A percentile compares a stretch with the other conserved stretches of the same genome.
phyloP scores from a whole-genome alignment of 1,139 yeast species.

The Candida pseudoviswanathii region DNA sequence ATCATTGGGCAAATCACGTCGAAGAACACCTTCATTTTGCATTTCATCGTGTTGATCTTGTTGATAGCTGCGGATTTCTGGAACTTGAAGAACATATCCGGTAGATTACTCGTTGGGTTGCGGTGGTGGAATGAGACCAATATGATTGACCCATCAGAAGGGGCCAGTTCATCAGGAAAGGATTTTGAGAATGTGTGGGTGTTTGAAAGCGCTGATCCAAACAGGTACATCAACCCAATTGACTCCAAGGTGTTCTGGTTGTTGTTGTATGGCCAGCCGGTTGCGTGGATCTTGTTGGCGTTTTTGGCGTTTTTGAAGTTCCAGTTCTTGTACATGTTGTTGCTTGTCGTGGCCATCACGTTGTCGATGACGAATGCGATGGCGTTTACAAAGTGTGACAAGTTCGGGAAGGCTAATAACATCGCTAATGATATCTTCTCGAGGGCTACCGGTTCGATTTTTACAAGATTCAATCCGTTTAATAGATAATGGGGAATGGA shows the following conservation, averaged over 20 bases:
- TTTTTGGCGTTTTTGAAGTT: constrained; percentile 76
- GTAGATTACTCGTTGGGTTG: constrained; percentile 85
- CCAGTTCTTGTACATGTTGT: constrained; percentile 70
- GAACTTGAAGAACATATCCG: constrained; percentile 90
- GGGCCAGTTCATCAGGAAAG: neutral
- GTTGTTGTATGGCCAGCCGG: constrained; percentile 73
- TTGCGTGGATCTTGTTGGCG: constrained; percentile 73
- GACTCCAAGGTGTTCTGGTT: constrained; percentile 91
- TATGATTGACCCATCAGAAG: constrained; percentile 43
- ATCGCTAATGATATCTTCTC: constrained; percentile 54
- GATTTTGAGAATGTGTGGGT: constrained; percentile 77
- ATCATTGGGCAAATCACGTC: constrained; percentile 45
- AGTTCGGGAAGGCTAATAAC: constrained; percentile 74
- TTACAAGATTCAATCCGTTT: constrained; percentile 56
- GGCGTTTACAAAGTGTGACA: constrained; percentile 91
- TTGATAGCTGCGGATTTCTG: constrained; percentile 89
- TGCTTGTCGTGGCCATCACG: constrained; percentile 66
- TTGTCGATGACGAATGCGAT: constrained; percentile 80
- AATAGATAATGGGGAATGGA: constrained; percentile 10
- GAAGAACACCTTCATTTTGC: constrained; percentile 64
- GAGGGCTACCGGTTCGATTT: constrained; percentile 47
- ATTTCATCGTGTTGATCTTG: constrained; percentile 76
- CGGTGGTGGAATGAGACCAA: constrained; percentile 91
- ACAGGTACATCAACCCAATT: constrained; percentile 82
- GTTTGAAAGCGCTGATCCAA: constrained; percentile 84